A percentile compares a stretch with the other conserved stretches of the same genome.
phyloP scores from a whole-genome alignment of 2,329 filamentous ascomycete species.

The Cylindrodendrum hubeiense region DNA sequence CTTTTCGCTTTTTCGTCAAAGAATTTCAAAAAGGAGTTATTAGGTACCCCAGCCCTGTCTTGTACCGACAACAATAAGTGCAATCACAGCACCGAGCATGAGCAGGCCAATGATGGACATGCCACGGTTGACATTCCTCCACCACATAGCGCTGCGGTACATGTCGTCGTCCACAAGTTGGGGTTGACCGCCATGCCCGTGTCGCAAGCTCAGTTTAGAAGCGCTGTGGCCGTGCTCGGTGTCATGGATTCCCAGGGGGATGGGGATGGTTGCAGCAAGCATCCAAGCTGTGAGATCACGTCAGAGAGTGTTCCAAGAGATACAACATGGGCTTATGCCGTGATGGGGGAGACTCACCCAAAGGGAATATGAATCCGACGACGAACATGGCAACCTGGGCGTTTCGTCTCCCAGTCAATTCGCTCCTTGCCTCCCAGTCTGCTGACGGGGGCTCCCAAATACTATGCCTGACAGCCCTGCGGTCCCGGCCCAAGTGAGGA shows the following conservation, averaged over 20 bases:
- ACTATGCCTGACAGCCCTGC: slow-evolving; percentile 68
- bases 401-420: slow-evolving; percentile 75
- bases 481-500: slow-evolving; percentile 77
- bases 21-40: slow-evolving; percentile 18
- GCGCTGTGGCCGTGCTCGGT: slow-evolving; percentile 60
- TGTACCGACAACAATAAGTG: slow-evolving; percentile 65
- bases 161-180: slow-evolving; percentile 57
- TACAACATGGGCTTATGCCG: background rate
- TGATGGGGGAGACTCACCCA: slow-evolving; percentile 63
- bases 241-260: slow-evolving; percentile 70
- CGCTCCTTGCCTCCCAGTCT: slow-evolving; percentile 72
- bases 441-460: slow-evolving; percentile 82
- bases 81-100: slow-evolving; percentile 64
- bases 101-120: slow-evolving; percentile 70
- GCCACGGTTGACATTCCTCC: slow-evolving; percentile 69
- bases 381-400: slow-evolving; percentile 81
- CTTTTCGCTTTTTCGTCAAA: slow-evolving; percentile 28
- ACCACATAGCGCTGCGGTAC: slow-evolving; percentile 68
- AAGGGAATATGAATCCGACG: slow-evolving; percentile 81
- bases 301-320: slow-evolving; percentile 23
- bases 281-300: slow-evolving; percentile 74
- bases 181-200: slow-evolving; percentile 50
- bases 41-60: slow-evolving; percentile 60
- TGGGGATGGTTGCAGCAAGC: slow-evolving; percentile 78
- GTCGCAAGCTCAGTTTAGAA: slow-evolving; percentile 54